phyloP scores from a whole-genome alignment of 192 early-diverging fungal genomes.

The Chytriomyces hyalinus region DNA sequence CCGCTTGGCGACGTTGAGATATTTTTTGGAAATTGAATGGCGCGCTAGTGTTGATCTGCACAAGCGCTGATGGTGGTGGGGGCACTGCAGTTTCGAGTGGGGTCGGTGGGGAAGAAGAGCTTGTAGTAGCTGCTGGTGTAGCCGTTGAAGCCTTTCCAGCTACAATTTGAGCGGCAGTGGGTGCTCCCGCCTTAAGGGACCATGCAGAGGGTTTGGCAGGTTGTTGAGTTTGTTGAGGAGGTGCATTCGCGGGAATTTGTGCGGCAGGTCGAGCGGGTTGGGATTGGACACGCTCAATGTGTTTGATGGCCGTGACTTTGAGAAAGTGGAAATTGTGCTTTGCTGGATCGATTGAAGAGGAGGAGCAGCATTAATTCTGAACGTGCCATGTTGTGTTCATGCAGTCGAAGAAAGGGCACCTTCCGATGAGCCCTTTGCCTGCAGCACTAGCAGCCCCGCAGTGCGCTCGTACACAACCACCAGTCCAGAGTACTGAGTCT shows the following conservation, averaged over 20 bases:
- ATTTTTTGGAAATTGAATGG: constrained; percentile 33
- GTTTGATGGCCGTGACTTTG: constrained; percentile 38
- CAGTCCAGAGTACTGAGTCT: constrained; percentile 37
- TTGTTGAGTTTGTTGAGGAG: not conserved
- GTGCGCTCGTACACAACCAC: constrained; percentile 46
- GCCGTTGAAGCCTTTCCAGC: constrained; percentile 5
- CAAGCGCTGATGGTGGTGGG: not conserved
- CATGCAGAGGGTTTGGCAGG: not conserved
- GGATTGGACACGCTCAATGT: constrained; percentile 1
- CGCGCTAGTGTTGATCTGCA: constrained; percentile 7
- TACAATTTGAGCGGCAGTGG: constrained; percentile 12
- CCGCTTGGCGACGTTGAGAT: constrained; percentile 19
- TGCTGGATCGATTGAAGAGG: not conserved
- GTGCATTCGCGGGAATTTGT: not conserved
- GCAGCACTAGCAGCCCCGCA: constrained; percentile 44
- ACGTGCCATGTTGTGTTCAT: not conserved
- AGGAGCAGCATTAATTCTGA: not conserved
- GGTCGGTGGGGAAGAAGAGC: not conserved
- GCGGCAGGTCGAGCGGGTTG: not conserved
- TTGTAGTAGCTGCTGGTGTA: not conserved
- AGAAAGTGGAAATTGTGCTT: constrained; percentile 46
- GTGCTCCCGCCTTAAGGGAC: not conserved
- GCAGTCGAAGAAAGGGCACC: not conserved
- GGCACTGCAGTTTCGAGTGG: not conserved
- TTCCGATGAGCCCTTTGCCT: constrained; percentile 6